Evolutionary conservation across 1,284 basidiomycete species (phyloP).

Genomic region (Spongispora temasekensis): DNA sequence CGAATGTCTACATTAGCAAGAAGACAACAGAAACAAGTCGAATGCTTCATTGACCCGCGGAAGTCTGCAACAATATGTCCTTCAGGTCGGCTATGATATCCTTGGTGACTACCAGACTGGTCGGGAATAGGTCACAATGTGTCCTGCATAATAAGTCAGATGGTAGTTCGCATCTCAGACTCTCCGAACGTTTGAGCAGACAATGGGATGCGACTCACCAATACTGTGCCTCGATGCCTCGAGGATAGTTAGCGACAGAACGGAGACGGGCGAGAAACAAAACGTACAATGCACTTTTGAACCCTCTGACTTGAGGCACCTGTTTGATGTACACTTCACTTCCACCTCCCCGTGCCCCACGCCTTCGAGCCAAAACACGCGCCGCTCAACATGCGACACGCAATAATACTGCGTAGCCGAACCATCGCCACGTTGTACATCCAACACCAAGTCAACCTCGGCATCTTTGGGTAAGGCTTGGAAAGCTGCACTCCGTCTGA

Average conservation of each 20-base stretch:
- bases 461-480: conserved; percentile 8
- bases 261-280: no score
- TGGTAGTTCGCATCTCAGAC: no score
- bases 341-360: conserved; percentile 18
- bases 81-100: conserved; percentile 24
- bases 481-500: conserved; percentile 8
- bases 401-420: conserved; percentile 24
- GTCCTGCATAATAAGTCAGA: no score
- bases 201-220: conserved; percentile 23
- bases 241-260: conserved; percentile 6
- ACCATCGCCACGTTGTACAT: conserved; percentile 6
- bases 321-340: conserved; percentile 24
- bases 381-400: conserved; percentile 29
- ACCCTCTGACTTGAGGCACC: conserved; percentile 8
- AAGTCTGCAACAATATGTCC: conserved; percentile 25
- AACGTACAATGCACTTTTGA: conserved; percentile 29
- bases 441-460: conserved; percentile 19
- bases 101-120: conserved; percentile 21
- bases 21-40: background rate
- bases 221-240: conserved; percentile 33
- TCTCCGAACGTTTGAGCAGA: no score
- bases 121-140: conserved; percentile 36
- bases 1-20: background rate
- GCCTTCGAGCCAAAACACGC: conserved; percentile 33
- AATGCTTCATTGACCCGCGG: conserved; percentile 23